Base-by-base conservation (phyloP, 139 green algal genomes). In the Ettlia oleoabundans region DNA sequence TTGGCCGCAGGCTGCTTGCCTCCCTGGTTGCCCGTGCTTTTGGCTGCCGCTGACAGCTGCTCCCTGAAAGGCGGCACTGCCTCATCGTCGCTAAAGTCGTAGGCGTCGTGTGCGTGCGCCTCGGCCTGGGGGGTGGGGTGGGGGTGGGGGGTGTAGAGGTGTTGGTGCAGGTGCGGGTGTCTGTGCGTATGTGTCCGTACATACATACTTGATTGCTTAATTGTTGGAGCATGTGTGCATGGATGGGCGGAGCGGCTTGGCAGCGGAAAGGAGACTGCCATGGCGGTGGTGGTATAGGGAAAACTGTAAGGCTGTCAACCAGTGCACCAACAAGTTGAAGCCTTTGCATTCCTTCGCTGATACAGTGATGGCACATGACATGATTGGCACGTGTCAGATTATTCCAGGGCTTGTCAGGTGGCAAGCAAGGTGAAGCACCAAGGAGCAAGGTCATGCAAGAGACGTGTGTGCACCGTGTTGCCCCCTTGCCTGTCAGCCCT, bases 41-140 rank as follows among this genome's bases (percentile, higher is more conserved):
- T 80, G 73, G 73, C 73, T 19, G 71, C 71, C 8, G 53, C 51
- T 15, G 71, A 43, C 53, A 80, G 73, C 35, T 80, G 32, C 73
- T 80, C 51, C 6, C 28, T 38, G 35, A 80, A 80, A 35, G 73
- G 73, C 37, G 73, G 73, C 73, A 40, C 35, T 1, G 26, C 73
- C 53, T 80, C 73, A 15, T 80, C 73, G 4, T 80, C 73, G 26
- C 24, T 41, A 38, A 68, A 80, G 53, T 80, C 73, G 24, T 68
- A 68, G 2, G 52, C 73, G 33, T 68, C 73, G 26, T 80, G 73
- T 9, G 53, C 73, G 15, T 68, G 35, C 35, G 21, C 51, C 73
- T 80, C 73, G 1, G 73, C 73, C 73, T 80, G 73, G 41, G n/a
- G 33, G 13, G 28, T 26, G 68, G 35, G 2, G 43, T 33, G 64